Base-by-base conservation (phyloP, 805 yeast genomes). In the Torulaspora maleeae region DNA sequence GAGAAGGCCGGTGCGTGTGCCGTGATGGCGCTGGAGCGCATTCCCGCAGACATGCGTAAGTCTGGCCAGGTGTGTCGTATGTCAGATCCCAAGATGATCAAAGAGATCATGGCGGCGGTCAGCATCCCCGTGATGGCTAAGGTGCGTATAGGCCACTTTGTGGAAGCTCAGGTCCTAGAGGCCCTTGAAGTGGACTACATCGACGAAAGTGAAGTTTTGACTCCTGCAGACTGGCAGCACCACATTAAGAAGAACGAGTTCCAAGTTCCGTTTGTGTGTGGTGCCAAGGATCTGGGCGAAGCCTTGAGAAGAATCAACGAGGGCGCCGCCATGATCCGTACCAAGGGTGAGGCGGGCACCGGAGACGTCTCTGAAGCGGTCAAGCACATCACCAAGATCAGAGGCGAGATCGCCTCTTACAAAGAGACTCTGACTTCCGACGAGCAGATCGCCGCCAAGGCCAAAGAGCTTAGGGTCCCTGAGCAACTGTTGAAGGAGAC, bases 261-360 rank as follows among this genome's bases (percentile, higher is more conserved):
- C 71, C 75, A 78, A 46, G 82, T 83, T 43, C 91, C 93, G 24
- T 86, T 84, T 64, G 93, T 85, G 12, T 86, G 93, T 64, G 95
- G 95, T 32, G 87, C 90, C 47, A 82, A 80, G 62, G 78, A 85
- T 67, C 74, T 85, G 47, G 93, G 91, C 36, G 93, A 85, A 66
- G 90, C 91, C 2, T 73, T 85, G 53, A 77, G 93, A 64, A 76
- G 95, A 61, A 74, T 86, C 58, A 69, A 74, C 55, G 95, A 85
- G 67, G 93, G 93, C 54, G 91, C 93, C 29, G 90, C 91, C 27
- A 83, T 85, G 91, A 77, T 85, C 61, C 76, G 93, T 64, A 82
- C 93, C 53, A 85, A 85, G 68, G 95, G 95, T 54, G 95, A 85
- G 64, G 93, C 95, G 28, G 95, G 95, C 36, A 86, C 95, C 30